Evolutionary conservation across 495 filamentous ascomycete genomes (phyloP).

Genomic region (Aspergillus leporis): DNA sequence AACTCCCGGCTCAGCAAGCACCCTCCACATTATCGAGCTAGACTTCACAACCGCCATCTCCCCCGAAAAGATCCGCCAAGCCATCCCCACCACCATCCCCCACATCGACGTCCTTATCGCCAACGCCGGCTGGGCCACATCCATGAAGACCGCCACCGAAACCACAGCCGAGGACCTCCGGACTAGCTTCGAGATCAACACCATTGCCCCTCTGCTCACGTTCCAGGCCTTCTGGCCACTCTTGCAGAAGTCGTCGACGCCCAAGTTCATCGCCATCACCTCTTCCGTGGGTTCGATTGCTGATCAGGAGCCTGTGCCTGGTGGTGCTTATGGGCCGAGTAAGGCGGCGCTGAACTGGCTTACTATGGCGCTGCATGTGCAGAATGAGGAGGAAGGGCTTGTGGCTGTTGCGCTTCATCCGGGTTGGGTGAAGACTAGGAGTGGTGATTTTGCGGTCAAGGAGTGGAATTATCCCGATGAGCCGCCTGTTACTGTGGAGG

Average conservation of each 20-base stretch:
- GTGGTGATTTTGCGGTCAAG: slow-evolving; percentile 39
- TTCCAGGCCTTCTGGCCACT: slow-evolving; percentile 42
- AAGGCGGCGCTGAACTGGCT: slow-evolving; percentile 42
- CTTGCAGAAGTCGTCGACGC: slow-evolving; percentile 29
- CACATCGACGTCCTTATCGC: slow-evolving; percentile 51
- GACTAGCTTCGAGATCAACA: slow-evolving; percentile 40
- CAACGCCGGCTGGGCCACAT: slow-evolving; percentile 44
- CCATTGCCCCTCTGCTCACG: slow-evolving; percentile 33
- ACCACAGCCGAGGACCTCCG: slow-evolving; percentile 26
- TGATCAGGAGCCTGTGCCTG: slow-evolving; percentile 26
- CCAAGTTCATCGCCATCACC: slow-evolving; percentile 34
- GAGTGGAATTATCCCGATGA: slow-evolving; percentile 15
- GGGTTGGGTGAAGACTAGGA: slow-evolving; percentile 43
- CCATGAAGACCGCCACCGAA: slow-evolving; percentile 18
- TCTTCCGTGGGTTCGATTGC: slow-evolving; percentile 27
- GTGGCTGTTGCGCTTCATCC: slow-evolving; percentile 29
- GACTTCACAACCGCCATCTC: slow-evolving; percentile 29
- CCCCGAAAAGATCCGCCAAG: slow-evolving; percentile 16
- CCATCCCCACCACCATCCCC: slow-evolving; percentile 20
- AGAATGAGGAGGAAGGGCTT: slow-evolving; percentile 41
- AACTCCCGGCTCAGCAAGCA: slow-evolving; percentile 30
- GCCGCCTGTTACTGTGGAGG: slow-evolving; percentile 33
- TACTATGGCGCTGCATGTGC: slow-evolving; percentile 26
- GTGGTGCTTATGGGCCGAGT: slow-evolving; percentile 36
- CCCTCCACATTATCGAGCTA: slow-evolving; percentile 42